Conservation (phyloP, 306 rosid genomes). For the Hippophae tibetana region DNA sequence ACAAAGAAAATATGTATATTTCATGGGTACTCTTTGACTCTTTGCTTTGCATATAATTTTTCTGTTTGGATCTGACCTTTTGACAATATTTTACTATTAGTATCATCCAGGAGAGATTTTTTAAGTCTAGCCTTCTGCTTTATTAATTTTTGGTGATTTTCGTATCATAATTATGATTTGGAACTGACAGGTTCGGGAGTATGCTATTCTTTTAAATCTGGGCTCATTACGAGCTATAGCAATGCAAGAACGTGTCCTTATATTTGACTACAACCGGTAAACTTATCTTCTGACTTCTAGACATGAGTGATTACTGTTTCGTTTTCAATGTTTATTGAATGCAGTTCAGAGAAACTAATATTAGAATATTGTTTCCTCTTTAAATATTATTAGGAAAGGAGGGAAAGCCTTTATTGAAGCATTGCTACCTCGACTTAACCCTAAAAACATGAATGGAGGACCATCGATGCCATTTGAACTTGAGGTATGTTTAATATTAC, state of each 20-base stretch:
- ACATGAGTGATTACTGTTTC: slow-evolving; percentile 1
- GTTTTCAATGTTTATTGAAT: slow-evolving; percentile 2
- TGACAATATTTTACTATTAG: neutral
- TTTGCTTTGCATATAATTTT: neutral
- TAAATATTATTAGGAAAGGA: slow-evolving; percentile 56
- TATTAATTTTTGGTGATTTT: slow-evolving; percentile 2
- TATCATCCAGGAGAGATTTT: neutral
- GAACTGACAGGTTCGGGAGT: slow-evolving; percentile 73
- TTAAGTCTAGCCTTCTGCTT: neutral
- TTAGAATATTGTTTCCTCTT: slow-evolving; percentile 13
- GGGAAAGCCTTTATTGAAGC: slow-evolving; percentile 84
- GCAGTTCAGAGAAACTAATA: slow-evolving; percentile 14
- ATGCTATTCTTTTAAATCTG: slow-evolving; percentile 83
- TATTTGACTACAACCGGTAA: slow-evolving; percentile 81
- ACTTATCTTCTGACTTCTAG: slow-evolving; percentile 19
- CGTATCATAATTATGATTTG: slow-evolving; percentile 11
- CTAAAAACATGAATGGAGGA: slow-evolving; percentile 66
- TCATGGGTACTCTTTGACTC: neutral
- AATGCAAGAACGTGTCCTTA: slow-evolving; percentile 74
- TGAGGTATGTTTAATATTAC: slow-evolving; percentile 54
- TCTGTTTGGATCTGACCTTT: neutral
- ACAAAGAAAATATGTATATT: too few species aligned
- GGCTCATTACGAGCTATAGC: slow-evolving; percentile 95
- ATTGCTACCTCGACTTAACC: slow-evolving; percentile 79
- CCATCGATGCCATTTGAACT: slow-evolving; percentile 92